phyloP scores from a whole-genome alignment of 2,329 filamentous ascomycete species.

The Penicillium sp. region DNA sequence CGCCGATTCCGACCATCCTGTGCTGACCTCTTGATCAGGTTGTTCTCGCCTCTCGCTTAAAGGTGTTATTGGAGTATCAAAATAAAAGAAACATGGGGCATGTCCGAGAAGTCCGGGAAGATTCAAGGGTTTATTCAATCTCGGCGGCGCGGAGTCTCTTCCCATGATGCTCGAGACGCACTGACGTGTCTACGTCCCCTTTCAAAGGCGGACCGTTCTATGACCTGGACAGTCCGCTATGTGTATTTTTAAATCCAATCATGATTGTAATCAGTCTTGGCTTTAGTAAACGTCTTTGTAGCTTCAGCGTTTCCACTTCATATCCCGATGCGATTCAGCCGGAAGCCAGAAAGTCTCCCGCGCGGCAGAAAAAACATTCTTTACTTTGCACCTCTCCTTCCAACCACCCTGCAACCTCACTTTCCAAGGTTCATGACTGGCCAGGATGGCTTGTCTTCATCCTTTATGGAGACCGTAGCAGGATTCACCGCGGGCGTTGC shows the following conservation, averaged over 20 bases:
- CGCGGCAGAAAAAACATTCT: background rate
- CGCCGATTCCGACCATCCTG: slow-evolving; percentile 2
- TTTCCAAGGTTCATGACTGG: slow-evolving; percentile 39
- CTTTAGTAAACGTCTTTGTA: background rate
- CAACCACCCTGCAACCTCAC: background rate
- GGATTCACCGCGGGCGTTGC: slow-evolving; percentile 84
- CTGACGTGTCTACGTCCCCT: background rate
- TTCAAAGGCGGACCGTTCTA: slow-evolving; percentile 7
- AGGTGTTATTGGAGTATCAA: background rate
- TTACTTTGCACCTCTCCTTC: background rate
- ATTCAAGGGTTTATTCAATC: no score
- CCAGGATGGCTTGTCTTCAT: slow-evolving; percentile 62
- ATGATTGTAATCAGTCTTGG: background rate
- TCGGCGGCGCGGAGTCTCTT: background rate
- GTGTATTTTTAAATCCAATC: slow-evolving; percentile 28
- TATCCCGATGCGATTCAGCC: background rate
- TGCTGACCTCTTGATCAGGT: slow-evolving; percentile 27
- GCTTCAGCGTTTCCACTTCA: background rate
- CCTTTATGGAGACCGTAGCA: slow-evolving; percentile 78
- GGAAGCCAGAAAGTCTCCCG: background rate
- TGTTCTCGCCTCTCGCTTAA: slow-evolving; percentile 45
- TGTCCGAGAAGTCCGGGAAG: background rate
- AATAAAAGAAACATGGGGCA: background rate
- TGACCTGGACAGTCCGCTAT: slow-evolving; percentile 9
- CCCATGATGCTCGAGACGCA: background rate